Base-by-base conservation (phyloP, 2,329 filamentous ascomycete species). In the Arthroderma uncinatum region DNA sequence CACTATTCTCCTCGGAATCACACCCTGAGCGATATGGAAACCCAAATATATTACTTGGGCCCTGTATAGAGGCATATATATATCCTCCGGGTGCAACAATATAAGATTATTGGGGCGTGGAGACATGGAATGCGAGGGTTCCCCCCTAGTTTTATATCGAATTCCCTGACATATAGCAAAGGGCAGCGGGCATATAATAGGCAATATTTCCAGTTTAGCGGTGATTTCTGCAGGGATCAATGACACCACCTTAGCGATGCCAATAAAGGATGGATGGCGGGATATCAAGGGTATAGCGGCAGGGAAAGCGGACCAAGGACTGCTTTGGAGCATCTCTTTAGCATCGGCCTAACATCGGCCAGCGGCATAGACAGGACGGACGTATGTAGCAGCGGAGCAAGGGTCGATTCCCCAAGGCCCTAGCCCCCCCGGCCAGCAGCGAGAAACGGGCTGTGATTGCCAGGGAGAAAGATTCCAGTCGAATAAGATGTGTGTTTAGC, bases 1-100 rank as follows among this genome's bases (percentile, higher is more conserved):
- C 44, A 50, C 14, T 50, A 28, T 50, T 50, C 44, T 50, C 44
- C 44, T 50, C 44, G 44, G 44, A 50, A 50, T 50, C 23, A 19
- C 44, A 50, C 44, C 44, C 44, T 50, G 25, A 7, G 10, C 44
- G 14, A 50, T 30, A 19, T 7, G 14, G n/a, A 50, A 50, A 50
- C 9, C 44, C 44, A 50, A 50, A 50, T 50, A 50, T 16, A 50
- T 50, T 50, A 25, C 23, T n/a, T 33, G 10, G 23, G 44, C 14
- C 39, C 12, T 25, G 25, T 50, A 5, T 23, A 50, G 25, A 30
- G 28, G 23, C 44, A 30, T 25, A 50, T n/a, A 30, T 28, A 25
- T 50, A 50, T 50, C 44, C 23, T 50, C 44, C 44, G 44, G 44
- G 25, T 50, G 44, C 28, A 50, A 33, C 44, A 19, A 50, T 50